phyloP scores from a whole-genome alignment of 2,329 filamentous ascomycete species.

The Fusarium gaditjirri region DNA sequence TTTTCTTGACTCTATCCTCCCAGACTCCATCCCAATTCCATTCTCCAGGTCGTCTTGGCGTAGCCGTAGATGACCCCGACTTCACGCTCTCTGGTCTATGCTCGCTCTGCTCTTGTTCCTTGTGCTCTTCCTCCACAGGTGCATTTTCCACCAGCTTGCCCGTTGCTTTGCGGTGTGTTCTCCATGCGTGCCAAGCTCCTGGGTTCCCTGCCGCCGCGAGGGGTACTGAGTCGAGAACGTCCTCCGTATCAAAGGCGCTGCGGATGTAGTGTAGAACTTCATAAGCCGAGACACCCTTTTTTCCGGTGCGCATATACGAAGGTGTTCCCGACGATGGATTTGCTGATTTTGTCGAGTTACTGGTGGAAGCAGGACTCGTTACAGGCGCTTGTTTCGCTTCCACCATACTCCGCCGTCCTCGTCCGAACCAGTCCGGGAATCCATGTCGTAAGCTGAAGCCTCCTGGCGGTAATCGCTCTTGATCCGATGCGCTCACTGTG shows the following conservation, averaged over 20 bases:
- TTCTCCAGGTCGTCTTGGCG: conserved; percentile 68
- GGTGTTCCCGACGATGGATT: conserved; percentile 45
- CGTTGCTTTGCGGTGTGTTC: conserved; percentile 67
- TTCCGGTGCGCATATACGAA: conserved; percentile 55
- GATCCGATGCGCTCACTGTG: conserved; percentile 84
- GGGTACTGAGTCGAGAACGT: conserved; percentile 80
- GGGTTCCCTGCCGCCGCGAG: conserved; percentile 87
- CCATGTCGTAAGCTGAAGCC: conserved; percentile 91
- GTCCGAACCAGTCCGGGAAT: conserved; percentile 90
- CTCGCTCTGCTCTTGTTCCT: not conserved
- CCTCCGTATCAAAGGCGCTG: conserved; percentile 81
- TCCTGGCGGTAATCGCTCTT: conserved; percentile 85
- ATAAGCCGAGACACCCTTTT: conserved; percentile 64
- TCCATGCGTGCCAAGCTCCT: conserved; percentile 95
- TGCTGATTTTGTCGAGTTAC: conserved; percentile 46
- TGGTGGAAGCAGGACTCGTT: conserved; percentile 36
- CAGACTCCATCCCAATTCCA: conserved; percentile 99
- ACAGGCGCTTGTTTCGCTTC: conserved; percentile 54
- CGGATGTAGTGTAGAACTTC: conserved; percentile 84
- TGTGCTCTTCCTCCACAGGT: not conserved
- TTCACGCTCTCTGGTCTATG: conserved; percentile 21
- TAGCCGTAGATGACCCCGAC: not conserved
- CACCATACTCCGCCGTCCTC: conserved; percentile 57
- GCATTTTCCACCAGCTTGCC: conserved; percentile 43
- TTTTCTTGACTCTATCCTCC: conserved; percentile 87